Evolutionary conservation across 2,329 filamentous ascomycete genomes (phyloP).

Genomic region (Ustulina deusta): DNA sequence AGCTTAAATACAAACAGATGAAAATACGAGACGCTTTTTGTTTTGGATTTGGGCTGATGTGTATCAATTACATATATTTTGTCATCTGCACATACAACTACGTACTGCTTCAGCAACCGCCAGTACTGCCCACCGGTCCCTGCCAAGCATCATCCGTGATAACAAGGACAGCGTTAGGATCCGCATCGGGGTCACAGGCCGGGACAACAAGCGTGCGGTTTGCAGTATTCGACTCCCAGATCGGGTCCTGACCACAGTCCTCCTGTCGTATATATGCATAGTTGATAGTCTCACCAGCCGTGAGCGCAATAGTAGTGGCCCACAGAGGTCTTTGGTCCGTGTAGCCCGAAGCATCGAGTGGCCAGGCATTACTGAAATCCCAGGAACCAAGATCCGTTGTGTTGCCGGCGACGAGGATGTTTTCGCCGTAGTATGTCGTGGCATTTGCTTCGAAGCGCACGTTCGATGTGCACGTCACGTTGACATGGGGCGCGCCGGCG

Average conservation of each 20-base stretch:
- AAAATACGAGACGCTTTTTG: background rate
- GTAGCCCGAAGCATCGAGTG: constrained; percentile 57
- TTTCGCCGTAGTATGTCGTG: constrained; percentile 61
- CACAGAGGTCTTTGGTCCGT: constrained; percentile 59
- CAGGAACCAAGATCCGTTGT: constrained; percentile 58
- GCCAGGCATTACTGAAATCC: constrained; percentile 55
- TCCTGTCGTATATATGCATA: constrained; percentile 62
- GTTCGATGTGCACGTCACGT: constrained; percentile 49
- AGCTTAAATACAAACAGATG: background rate
- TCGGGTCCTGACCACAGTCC: constrained; percentile 56
- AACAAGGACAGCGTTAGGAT: constrained; percentile 42
- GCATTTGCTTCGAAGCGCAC: constrained; percentile 61
- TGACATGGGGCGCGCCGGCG: constrained; percentile 53
- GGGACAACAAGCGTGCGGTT: constrained; percentile 59
- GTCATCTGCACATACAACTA: background rate
- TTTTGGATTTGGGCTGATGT: background rate
- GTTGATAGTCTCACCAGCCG: constrained; percentile 56
- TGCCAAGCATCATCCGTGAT: constrained; percentile 56
- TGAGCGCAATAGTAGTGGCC: constrained; percentile 56
- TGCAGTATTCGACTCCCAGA: constrained; percentile 55
- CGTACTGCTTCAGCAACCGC: constrained; percentile 38
- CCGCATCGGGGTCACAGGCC: constrained; percentile 48
- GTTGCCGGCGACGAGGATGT: constrained; percentile 59
- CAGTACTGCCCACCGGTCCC: constrained; percentile 49
- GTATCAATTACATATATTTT: background rate